phyloP scores from a whole-genome alignment of 768 basidiomycete genomes.

The Hysterangium stoloniferum region DNA sequence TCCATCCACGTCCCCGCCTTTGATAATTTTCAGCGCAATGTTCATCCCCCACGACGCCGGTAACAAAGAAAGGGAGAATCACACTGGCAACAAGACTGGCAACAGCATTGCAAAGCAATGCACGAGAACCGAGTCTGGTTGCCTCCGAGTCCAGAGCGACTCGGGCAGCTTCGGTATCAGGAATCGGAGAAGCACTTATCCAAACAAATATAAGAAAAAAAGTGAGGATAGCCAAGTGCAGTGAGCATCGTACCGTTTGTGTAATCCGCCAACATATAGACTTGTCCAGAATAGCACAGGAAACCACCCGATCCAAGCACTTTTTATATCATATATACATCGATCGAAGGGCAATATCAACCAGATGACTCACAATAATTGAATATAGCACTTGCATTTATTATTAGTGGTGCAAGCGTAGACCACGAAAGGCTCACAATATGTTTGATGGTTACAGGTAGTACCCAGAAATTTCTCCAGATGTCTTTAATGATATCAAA shows the following conservation, averaged over 20 bases:
- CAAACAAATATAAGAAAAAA: background rate
- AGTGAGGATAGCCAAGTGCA: conserved; percentile 13
- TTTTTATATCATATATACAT: no score
- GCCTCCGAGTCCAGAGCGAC: conserved; percentile 49
- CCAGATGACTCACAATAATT: conserved; percentile 60
- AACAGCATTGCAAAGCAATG: conserved; percentile 71
- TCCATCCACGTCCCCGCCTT: conserved; percentile 10
- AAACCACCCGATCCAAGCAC: conserved; percentile 88
- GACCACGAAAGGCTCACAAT: conserved; percentile 51
- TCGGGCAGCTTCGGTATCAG: conserved; percentile 16
- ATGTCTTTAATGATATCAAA: conserved; percentile 45
- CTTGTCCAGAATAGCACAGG: conserved; percentile 85
- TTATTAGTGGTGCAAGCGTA: background rate
- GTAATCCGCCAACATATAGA: conserved; percentile 80
- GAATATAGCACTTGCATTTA: conserved; percentile 54
- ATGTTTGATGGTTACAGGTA: conserved; percentile 69
- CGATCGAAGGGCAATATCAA: background rate
- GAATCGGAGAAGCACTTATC: conserved; percentile 2
- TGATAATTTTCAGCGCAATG: conserved; percentile 8
- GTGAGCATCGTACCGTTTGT: conserved; percentile 43
- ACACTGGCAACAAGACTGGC: conserved; percentile 63
- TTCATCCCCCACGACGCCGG: conserved; percentile 3
- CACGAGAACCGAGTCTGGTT: conserved; percentile 76
- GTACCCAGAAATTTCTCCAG: conserved; percentile 57
- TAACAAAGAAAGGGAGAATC: conserved; percentile 59